These are phyloP conservation scores for Ganoderma leucocontextum DNA, from an alignment of 1,284 basidiomycete genomes.

Conservation along the genomic window DNA sequence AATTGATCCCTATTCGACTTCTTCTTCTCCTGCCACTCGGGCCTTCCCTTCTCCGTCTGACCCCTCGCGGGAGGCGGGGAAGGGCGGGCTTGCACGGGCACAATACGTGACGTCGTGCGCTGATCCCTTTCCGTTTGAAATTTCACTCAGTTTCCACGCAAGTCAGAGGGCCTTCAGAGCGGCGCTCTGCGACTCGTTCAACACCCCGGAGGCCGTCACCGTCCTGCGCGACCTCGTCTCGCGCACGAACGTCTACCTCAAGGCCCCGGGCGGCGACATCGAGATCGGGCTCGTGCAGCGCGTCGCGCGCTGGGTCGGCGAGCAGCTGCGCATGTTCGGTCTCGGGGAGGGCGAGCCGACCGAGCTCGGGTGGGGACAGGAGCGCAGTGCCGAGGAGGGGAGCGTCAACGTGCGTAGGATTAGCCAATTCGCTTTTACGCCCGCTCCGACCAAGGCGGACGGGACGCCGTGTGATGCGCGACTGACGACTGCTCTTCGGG, in stretches of 20 bases:
- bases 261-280: slow-evolving; percentile 60
- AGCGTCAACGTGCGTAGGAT: slow-evolving; percentile 63
- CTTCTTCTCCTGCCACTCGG: not conserved
- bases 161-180: slow-evolving; percentile 84
- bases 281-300: slow-evolving; percentile 81
- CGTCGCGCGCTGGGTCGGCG: slow-evolving; percentile 85
- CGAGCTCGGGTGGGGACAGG: slow-evolving; percentile 80
- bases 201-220: slow-evolving; percentile 88
- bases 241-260: slow-evolving; percentile 92
- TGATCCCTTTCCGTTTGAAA: slow-evolving; percentile 17
- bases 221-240: slow-evolving; percentile 86
- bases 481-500: slow-evolving; percentile 10
- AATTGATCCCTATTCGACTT: not conserved
- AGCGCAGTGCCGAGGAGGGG: slow-evolving; percentile 50
- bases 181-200: slow-evolving; percentile 98
- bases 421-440: slow-evolving; percentile 1
- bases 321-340: slow-evolving; percentile 96
- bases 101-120: not conserved
- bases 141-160: slow-evolving; percentile 66
- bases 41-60: not conserved
- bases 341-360: slow-evolving; percentile 81
- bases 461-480: not conserved
- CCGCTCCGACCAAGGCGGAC: not conserved
- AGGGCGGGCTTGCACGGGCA: not conserved
- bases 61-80: not conserved